phyloP scores from a whole-genome alignment of 495 filamentous ascomycete species.

The Xylaria curta region DNA sequence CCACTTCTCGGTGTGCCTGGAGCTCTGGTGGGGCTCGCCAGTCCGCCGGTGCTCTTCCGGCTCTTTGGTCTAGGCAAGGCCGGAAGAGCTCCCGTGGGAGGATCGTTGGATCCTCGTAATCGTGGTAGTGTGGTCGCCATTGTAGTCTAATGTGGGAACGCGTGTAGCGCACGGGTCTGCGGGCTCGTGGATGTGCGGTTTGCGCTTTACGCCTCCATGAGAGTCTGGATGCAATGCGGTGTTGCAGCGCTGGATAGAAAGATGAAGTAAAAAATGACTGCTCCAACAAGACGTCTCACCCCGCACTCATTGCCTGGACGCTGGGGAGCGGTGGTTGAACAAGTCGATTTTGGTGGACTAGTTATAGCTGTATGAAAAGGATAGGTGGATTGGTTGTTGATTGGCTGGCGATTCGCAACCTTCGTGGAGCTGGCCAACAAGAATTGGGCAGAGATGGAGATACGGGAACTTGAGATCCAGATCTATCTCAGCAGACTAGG shows the following conservation, averaged over 20 bases:
- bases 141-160: constrained; percentile 24
- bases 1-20: constrained; percentile 60
- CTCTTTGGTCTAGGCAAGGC: constrained; percentile 74
- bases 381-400: constrained; percentile 7
- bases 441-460: constrained; percentile 20
- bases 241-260: neutral
- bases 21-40: constrained; percentile 55
- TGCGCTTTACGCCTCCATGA: constrained; percentile 24
- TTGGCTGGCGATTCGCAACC: constrained; percentile 14
- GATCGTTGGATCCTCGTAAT: constrained; percentile 66
- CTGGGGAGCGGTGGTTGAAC: neutral
- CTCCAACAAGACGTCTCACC: neutral
- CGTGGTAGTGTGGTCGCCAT: constrained; percentile 73
- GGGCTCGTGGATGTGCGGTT: constrained; percentile 14
- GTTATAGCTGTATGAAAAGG: neutral
- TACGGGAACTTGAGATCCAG: neutral
- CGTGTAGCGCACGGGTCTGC: constrained; percentile 21
- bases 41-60: constrained; percentile 62
- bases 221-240: constrained; percentile 9
- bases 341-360: neutral
- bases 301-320: constrained; percentile 18
- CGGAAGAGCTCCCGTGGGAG: constrained; percentile 70
- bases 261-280: constrained; percentile 1
- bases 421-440: constrained; percentile 17
- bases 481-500: constrained; percentile 12